These are phyloP conservation scores for Melampsora larici-populina DNA, from an alignment of 1,284 basidiomycete species.

Conservation along the genomic window DNA sequence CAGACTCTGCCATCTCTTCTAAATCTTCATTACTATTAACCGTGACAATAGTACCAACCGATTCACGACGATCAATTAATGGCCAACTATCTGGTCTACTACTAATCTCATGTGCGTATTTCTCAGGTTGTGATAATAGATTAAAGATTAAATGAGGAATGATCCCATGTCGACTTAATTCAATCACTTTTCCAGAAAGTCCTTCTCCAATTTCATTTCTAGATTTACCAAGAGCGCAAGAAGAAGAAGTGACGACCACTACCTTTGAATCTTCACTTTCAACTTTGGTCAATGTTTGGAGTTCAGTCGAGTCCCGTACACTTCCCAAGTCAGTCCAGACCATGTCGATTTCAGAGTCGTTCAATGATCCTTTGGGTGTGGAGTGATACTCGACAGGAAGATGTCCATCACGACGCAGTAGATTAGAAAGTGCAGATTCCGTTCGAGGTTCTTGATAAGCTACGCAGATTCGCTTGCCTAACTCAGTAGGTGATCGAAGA, in stretches of 20 bases:
- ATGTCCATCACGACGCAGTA: conserved; percentile 25
- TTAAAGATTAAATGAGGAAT: conserved; percentile 38
- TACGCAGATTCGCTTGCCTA: conserved; percentile 16
- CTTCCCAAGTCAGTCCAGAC: conserved; percentile 11
- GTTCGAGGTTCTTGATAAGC: conserved; percentile 27
- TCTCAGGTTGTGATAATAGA: conserved; percentile 5
- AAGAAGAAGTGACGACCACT: neutral
- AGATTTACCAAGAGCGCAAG: conserved; percentile 7
- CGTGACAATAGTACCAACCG: neutral
- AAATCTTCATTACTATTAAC: neutral
- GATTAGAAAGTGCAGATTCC: conserved; percentile 3
- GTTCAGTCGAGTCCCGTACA: conserved; percentile 3
- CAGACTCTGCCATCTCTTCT: neutral
- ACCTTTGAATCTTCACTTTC: neutral
- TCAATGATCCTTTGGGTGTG: conserved; percentile 7
- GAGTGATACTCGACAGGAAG: conserved; percentile 16
- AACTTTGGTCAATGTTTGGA: neutral
- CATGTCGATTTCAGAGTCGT: conserved; percentile 21
- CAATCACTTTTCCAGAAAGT: conserved; percentile 13
- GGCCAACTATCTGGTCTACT: neutral
- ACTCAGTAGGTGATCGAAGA: neutral
- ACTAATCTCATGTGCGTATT: conserved; percentile 34
- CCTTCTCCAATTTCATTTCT: neutral
- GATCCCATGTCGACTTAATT: conserved; percentile 34
- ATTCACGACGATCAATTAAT: conserved; percentile 12